Percentiles rank a stretch among this genome's conserved stretches.
Evolutionary conservation across 2,329 filamentous ascomycete species (phyloP).

Genomic region (Lasiodiplodia sp.): DNA sequence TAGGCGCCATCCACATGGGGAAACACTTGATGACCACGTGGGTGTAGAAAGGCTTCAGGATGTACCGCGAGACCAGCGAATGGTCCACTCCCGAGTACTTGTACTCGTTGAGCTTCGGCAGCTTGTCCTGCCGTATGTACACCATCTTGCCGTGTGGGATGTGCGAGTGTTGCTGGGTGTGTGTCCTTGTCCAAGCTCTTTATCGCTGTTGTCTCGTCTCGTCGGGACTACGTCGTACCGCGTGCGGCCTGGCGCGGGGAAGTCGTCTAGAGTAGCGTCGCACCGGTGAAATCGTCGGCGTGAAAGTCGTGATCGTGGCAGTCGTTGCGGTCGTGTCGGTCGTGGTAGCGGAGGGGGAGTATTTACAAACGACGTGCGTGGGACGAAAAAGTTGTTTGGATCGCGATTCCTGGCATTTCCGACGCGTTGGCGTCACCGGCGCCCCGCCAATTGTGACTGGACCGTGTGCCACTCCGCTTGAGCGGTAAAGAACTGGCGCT

Average conservation of each 20-base stretch:
- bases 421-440: slow-evolving; percentile 28
- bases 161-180: background rate
- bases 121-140: slow-evolving; percentile 91
- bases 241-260: background rate
- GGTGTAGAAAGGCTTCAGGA: slow-evolving; percentile 97
- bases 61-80: slow-evolving; percentile 87
- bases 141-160: slow-evolving; percentile 68
- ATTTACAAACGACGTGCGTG: slow-evolving; percentile 13
- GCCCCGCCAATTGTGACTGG: slow-evolving; percentile 8
- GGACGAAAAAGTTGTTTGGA: slow-evolving; percentile 25
- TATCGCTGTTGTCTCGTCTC: background rate
- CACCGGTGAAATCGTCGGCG: background rate
- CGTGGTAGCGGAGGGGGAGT: slow-evolving; percentile 13
- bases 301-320: background rate
- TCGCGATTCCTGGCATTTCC: slow-evolving; percentile 26
- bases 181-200: slow-evolving; percentile 11
- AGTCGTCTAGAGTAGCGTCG: background rate
- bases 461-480: background rate
- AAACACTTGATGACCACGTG: slow-evolving; percentile 94
- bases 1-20: slow-evolving; percentile 87
- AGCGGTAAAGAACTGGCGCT: slow-evolving; percentile 6
- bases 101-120: slow-evolving; percentile 89
- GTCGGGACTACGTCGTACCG: background rate
- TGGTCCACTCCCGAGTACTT: slow-evolving; percentile 94
- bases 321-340: slow-evolving; percentile 21